phyloP scores from a whole-genome alignment of 768 basidiomycete species.

The Lepiota subincarnata region DNA sequence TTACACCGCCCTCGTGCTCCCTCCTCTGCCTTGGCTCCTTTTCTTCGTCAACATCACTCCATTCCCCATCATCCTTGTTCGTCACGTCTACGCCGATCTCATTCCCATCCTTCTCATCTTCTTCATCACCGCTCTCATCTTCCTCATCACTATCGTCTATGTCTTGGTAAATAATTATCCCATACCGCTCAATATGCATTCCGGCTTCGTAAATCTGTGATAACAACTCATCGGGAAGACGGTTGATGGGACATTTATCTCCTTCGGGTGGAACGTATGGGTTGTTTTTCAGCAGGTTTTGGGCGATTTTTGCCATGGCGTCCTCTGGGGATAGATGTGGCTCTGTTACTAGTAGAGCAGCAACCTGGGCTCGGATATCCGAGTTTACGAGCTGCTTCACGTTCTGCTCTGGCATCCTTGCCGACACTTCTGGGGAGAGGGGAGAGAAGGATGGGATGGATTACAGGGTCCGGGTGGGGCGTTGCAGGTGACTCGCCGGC shows the following conservation, averaged over 20 bases:
- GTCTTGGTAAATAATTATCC: conserved; percentile 24
- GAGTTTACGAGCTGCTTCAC: conserved; percentile 20
- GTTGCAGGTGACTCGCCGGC: no score
- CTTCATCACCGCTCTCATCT: conserved; percentile 22
- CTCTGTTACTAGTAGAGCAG: conserved; percentile 23
- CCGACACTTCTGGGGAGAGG: background rate
- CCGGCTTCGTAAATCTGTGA: conserved; percentile 53
- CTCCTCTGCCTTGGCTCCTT: conserved; percentile 13
- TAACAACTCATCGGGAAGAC: conserved; percentile 53
- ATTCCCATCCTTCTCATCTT: conserved; percentile 20
- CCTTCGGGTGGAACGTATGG: conserved; percentile 44
- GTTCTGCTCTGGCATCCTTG: background rate
- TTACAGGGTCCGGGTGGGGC: no score
- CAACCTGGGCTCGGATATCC: conserved; percentile 22
- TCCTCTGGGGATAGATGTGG: conserved; percentile 23
- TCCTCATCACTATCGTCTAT: conserved; percentile 32
- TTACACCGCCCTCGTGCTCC: conserved; percentile 15
- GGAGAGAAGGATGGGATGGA: background rate
- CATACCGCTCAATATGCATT: conserved; percentile 31
- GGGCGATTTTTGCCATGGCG: conserved; percentile 30
- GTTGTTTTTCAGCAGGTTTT: conserved; percentile 39
- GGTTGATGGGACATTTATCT: conserved; percentile 44
- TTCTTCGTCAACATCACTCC: conserved; percentile 18
- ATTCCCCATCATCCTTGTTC: conserved; percentile 19
- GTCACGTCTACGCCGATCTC: background rate